Conservation (phyloP, 2,329 filamentous ascomycete genomes). For the Penicillium sp. region DNA sequence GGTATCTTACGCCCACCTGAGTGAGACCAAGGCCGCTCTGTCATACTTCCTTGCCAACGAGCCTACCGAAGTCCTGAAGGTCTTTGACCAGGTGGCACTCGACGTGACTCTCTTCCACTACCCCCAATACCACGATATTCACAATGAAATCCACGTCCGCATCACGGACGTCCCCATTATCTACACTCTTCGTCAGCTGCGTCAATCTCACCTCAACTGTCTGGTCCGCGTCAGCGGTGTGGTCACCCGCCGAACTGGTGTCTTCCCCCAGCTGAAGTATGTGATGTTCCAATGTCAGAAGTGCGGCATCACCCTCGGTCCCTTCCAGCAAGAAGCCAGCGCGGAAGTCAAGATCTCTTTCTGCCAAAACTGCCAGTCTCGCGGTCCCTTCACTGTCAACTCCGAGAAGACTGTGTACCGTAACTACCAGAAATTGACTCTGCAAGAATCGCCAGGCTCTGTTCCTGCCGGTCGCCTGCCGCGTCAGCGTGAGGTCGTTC, state of each 20-base stretch:
- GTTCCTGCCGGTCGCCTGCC: constrained; percentile 94
- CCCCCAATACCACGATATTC: constrained; percentile 95
- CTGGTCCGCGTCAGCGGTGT: constrained; percentile 93
- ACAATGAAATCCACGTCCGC: constrained; percentile 95
- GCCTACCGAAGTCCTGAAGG: constrained; percentile 89
- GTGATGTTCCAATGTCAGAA: constrained; percentile 98
- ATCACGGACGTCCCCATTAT: constrained; percentile 93
- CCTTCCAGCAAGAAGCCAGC: constrained; percentile 96
- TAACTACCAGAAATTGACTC: constrained; percentile 96
- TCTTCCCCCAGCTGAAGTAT: constrained; percentile 97
- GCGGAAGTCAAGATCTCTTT: constrained; percentile 95
- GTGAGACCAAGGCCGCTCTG: constrained; percentile 86
- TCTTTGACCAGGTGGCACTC: constrained; percentile 96
- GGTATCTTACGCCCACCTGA: constrained; percentile 91
- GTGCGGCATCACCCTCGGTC: constrained; percentile 87
- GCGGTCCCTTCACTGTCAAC: constrained; percentile 92
- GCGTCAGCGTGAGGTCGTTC: constrained; percentile 88
- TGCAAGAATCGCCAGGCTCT: constrained; percentile 96
- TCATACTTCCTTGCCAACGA: constrained; percentile 97
- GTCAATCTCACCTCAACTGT: constrained; percentile 94
- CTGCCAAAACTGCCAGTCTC: constrained; percentile 94
- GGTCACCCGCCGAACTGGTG: constrained; percentile 89
- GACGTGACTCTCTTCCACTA: constrained; percentile 95
- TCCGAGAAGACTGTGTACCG: constrained; percentile 98
- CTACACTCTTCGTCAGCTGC: constrained; percentile 92